Conservation (phyloP, 164 flowering plant genomes). For the Tinospora cordifolia region DNA sequence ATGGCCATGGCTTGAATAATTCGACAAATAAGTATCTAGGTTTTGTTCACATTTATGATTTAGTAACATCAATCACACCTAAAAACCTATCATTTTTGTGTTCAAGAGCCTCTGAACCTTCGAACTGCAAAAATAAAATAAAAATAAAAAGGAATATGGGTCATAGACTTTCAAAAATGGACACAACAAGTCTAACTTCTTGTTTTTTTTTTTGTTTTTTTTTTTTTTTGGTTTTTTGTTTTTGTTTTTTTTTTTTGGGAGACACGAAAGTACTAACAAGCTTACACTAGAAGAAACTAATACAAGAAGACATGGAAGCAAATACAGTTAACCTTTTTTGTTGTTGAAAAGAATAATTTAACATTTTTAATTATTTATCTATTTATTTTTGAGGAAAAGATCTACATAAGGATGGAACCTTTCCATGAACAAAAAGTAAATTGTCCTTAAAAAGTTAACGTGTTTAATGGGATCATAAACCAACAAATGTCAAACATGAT, state of each 20-base stretch:
- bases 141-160: constrained; percentile 1
- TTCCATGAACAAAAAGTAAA: too few species aligned
- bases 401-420: not conserved
- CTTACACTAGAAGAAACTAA: not conserved
- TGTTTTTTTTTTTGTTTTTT: too few species aligned
- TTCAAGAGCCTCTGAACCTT: constrained; percentile 57
- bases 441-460: not conserved
- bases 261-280: not conserved
- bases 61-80: constrained; percentile 25
- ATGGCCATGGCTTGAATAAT: not conserved
- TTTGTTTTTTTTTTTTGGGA: too few species aligned
- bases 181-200: not conserved
- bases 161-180: not conserved
- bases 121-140: constrained; percentile 35
- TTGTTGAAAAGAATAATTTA: too few species aligned
- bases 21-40: not conserved
- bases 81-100: constrained; percentile 55
- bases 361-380: too few species aligned
- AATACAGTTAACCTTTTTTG: not conserved
- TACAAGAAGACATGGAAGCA: not conserved
- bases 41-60: not conserved
- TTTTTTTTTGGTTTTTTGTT: too few species aligned
- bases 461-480: not conserved
- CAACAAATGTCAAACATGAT: not conserved
- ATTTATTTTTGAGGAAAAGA: not conserved